Evolutionary conservation across 768 basidiomycete species (phyloP), one percentile per base, ranked within the genome.

Genomic region (Tylopilus plumbeoviolaceoides): DNA sequence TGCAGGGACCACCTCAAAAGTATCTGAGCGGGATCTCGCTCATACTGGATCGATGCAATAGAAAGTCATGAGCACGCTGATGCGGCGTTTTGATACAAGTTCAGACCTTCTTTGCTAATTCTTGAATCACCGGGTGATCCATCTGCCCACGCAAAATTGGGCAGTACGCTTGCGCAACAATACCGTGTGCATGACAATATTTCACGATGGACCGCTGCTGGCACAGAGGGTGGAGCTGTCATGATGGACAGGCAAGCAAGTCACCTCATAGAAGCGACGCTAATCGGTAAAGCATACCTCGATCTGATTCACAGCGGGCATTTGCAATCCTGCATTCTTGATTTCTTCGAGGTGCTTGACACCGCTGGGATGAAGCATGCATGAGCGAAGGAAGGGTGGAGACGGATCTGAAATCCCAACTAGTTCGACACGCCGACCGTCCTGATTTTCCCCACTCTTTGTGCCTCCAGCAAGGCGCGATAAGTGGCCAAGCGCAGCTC

Each of bases 1-100:
- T 97, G 94, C 35, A 98, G 72, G 27, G 91, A 94, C 91, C 93
- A 97, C 21, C 95, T 81, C 51, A 97, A 72, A 15, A 97, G 78
- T 42, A 95, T 75, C 62, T 97, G 94, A 17, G 91, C 84, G 5
- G 80, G 78, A 39, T 84, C 80, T 50, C 81, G 80, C 39, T 70
- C 67, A 58, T 83, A 68, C 85, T 90, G 55, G 41, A 47, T 54
- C 5, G 18, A 54, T 28, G 28, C 12, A 21, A 44, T 31, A 3
- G 33, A 46, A 39, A 15, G 30, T 30, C 4, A 40, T 58, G 39
- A 62, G 47, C 51, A 28, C 20, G n/a, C 27, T 44, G 33, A 25
- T 40, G 58, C 36, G 39, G 54, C 48, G 36, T 36, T 38, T 48
- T 15, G 23, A 50, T 44, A 25, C 15, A 18, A 33, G 8, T 23